Percentiles rank a stretch among this genome's conserved stretches.
phyloP scores from a whole-genome alignment of 2,329 filamentous ascomycete species.

The Leptographium lundbergii region DNA sequence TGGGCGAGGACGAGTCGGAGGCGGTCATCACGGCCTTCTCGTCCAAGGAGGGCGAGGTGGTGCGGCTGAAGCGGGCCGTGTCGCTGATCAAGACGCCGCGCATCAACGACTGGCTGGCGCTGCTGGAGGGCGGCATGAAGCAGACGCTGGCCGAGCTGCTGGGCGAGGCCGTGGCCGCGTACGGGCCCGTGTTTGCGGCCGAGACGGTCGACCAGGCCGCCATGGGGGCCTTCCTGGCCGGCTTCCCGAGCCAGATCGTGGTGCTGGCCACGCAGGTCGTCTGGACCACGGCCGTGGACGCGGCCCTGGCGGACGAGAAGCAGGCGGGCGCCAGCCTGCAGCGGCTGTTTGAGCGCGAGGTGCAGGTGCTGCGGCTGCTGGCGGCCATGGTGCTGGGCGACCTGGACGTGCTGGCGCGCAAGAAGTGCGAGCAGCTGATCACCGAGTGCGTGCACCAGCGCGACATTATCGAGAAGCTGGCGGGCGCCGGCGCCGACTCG shows the following conservation, averaged over 20 bases:
- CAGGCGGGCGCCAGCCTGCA: slow-evolving; percentile 38
- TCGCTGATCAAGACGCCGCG: slow-evolving; percentile 86
- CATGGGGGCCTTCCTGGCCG: slow-evolving; percentile 68
- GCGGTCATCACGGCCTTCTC: slow-evolving; percentile 81
- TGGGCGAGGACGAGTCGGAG: slow-evolving; percentile 50
- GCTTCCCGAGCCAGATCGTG: slow-evolving; percentile 87
- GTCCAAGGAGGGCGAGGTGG: slow-evolving; percentile 87
- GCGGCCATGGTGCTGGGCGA: slow-evolving; percentile 85
- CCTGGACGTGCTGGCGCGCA: slow-evolving; percentile 71
- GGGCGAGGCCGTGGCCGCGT: slow-evolving; percentile 73
- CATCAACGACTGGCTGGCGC: slow-evolving; percentile 98
- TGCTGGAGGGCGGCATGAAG: slow-evolving; percentile 90
- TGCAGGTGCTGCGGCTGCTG: slow-evolving; percentile 72
- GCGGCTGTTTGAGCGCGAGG: slow-evolving; percentile 65
- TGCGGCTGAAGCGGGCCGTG: slow-evolving; percentile 79
- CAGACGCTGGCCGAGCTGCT: slow-evolving; percentile 82
- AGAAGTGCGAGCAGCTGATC: slow-evolving; percentile 97
- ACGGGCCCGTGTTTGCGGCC: slow-evolving; percentile 63
- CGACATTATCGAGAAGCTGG: slow-evolving; percentile 79
- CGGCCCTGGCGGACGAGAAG: slow-evolving; percentile 60
- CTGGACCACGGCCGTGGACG: slow-evolving; percentile 83
- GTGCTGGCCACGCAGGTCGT: slow-evolving; percentile 87
- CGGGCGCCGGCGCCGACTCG: slow-evolving; percentile 59
- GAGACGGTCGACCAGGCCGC: slow-evolving; percentile 55
- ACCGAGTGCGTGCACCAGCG: slow-evolving; percentile 98